Base-by-base conservation (phyloP, 164 flowering plant genomes). In the Vitis cinerea region DNA sequence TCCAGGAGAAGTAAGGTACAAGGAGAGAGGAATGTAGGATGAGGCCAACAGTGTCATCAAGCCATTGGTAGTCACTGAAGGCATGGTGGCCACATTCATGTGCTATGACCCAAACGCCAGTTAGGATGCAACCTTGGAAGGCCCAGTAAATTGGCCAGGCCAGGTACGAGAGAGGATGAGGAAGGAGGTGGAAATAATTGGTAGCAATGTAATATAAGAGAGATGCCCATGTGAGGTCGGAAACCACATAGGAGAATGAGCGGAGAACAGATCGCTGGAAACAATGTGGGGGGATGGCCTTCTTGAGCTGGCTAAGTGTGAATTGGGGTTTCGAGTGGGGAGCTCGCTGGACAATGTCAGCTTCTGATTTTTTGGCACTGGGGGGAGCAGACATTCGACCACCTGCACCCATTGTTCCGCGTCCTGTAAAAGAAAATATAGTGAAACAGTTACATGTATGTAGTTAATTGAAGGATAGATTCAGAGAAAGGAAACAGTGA, bases 61-160 rank as follows among this genome's bases (percentile, higher is more conserved):
- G 87, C 92, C 86, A 88, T n/a, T 88, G 89, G 77, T 90, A 83
- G 75, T 90, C 90, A 64, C 90, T 86, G 82, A 92, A 90, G 62
- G 97, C 93, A 54, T 90, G 97, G 81, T 92, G 95, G 67, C 97
- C 97, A 55, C 97, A 92, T 68, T 90, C 95, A 50, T 92, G 97
- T 27, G 97, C 97, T n/a, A 92, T 73, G 66, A 92, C 97, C 97
- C 97, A 92, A 55, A 92, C 83, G 0, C 94, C 95, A 8, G 95
- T 90, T 17, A 86, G 80, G 59, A 87, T 74, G 56, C 93, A 84
- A 59, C 97, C 95, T 65, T 92, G 97, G 61, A 75, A 14, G 14
- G 61, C 78, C 88, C 93, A 77, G 72, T 88, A 92, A 19, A 82
- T 1, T 8, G 85, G 81, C 97, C 97, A 92, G 11, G 93, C 88